These are phyloP conservation scores for Colletotrichum chrysophilum DNA, from an alignment of 2,329 filamentous ascomycete genomes.

Conservation along the genomic window DNA sequence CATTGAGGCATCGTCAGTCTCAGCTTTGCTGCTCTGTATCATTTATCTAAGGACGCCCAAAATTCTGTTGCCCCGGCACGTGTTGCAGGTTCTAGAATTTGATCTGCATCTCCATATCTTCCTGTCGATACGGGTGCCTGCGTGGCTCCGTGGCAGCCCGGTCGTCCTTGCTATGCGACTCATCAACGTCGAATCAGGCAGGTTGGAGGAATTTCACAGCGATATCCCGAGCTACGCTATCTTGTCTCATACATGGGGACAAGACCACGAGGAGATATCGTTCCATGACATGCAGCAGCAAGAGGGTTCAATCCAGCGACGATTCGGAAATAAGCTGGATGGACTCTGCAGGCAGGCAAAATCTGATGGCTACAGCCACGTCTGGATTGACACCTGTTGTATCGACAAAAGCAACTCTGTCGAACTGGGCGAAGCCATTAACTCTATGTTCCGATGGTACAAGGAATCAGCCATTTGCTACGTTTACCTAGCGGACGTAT, in stretches of 20 bases:
- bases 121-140: fast-evolving
- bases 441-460: background rate
- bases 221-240: background rate
- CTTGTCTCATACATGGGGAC: background rate
- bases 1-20: background rate
- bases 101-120: fast-evolving
- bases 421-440: background rate
- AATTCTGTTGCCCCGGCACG: too few species aligned
- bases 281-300: background rate
- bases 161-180: background rate
- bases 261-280: background rate
- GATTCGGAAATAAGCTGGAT: background rate
- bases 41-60: too few species aligned
- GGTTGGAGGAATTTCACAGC: background rate
- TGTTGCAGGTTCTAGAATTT: background rate
- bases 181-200: background rate
- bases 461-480: background rate
- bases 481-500: background rate
- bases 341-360: background rate
- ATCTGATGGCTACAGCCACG: background rate
- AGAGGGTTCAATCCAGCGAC: background rate
- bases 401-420: background rate
- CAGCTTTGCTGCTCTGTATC: background rate
- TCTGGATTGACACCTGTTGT: background rate
- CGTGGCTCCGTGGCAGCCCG: fast-evolving